A percentile compares a stretch with the other conserved stretches of the same genome.
Evolutionary conservation across 352 stramenopile genomes (phyloP).

Genomic region (Phytophthora cryptogea): DNA sequence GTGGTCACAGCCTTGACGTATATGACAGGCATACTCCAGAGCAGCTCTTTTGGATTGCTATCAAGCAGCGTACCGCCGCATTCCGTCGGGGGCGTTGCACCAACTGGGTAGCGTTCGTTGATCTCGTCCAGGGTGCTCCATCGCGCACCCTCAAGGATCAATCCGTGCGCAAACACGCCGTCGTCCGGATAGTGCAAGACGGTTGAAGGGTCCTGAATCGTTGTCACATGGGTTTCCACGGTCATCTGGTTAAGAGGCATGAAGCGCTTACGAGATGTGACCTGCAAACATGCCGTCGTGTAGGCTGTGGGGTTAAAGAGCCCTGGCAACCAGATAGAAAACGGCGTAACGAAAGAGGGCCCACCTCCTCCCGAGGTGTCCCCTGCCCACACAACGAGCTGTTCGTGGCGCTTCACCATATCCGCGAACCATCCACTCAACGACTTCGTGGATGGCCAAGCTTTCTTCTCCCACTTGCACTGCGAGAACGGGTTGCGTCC

Average conservation of each 20-base stretch:
- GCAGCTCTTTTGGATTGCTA: slow-evolving; percentile 95
- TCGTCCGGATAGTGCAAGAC: slow-evolving; percentile 87
- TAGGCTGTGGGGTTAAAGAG: slow-evolving; percentile 97
- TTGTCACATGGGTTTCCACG: slow-evolving; percentile 96
- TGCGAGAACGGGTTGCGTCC: slow-evolving; percentile 95
- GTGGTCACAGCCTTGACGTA: slow-evolving; percentile 97
- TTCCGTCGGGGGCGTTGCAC: slow-evolving; percentile 78
- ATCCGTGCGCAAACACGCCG: slow-evolving; percentile 94
- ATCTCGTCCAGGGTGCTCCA: slow-evolving; percentile 92
- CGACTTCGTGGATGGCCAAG: slow-evolving; percentile 95
- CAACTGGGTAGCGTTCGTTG: slow-evolving; percentile 86
- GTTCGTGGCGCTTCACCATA: slow-evolving; percentile 92
- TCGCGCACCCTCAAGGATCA: slow-evolving; percentile 96
- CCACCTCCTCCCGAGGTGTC: slow-evolving; percentile 48
- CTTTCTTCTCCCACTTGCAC: slow-evolving; percentile 95
- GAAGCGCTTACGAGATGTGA: slow-evolving; percentile 92
- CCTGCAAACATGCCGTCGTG: slow-evolving; percentile 95
- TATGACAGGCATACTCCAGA: slow-evolving; percentile 92
- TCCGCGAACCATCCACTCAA: slow-evolving; percentile 92
- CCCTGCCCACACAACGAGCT: slow-evolving; percentile 88
- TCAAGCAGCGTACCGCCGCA: slow-evolving; percentile 92
- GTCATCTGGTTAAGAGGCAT: slow-evolving; percentile 96
- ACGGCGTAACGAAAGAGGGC: slow-evolving; percentile 84
- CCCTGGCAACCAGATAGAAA: slow-evolving; percentile 95
- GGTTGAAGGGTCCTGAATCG: slow-evolving; percentile 86